Conservation (phyloP, 208 protist genomes). For the Acanthamoeba divionensis region DNA sequence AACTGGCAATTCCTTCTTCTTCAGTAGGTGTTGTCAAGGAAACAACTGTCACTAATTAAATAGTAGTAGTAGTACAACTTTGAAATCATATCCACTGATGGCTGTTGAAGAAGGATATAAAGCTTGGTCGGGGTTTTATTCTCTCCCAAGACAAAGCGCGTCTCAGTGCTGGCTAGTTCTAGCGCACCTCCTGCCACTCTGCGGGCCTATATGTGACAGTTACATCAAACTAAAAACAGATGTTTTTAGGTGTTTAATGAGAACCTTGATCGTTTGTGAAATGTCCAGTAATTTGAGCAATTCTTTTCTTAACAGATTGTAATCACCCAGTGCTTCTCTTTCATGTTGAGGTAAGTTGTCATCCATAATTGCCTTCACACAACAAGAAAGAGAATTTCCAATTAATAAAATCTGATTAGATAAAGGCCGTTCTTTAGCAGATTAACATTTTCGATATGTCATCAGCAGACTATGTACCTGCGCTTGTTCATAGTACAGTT, state of each 20-base stretch:
- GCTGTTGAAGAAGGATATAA: not conserved
- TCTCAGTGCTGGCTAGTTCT: constrained; percentile 33
- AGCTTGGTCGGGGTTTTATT: not conserved
- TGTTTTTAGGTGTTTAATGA: too few relatives aligned
- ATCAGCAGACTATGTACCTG: constrained; percentile 93
- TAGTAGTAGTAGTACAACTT: not conserved
- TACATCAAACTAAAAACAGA: too few relatives aligned
- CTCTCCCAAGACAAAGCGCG: constrained; percentile 1
- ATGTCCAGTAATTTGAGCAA: not conserved
- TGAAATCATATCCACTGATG: too few relatives aligned
- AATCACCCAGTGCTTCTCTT: not conserved
- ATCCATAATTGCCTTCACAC: not conserved
- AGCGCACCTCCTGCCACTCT: not conserved
- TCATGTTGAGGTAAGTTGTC: not conserved
- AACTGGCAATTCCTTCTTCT: constrained; percentile 67
- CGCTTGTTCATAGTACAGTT: constrained; percentile 93
- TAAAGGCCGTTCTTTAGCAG: too few relatives aligned
- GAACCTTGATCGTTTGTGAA: not conserved
- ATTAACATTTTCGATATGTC: too few relatives aligned
- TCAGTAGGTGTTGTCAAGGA: constrained; percentile 21
- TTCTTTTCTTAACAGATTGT: not conserved
- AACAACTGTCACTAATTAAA: not conserved
- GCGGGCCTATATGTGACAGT: too few relatives aligned
- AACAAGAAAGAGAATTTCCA: too few relatives aligned
- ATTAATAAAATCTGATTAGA: too few relatives aligned